These are phyloP conservation scores for Penicillium odoratum DNA, from an alignment of 495 filamentous ascomycete genomes.

Conservation along the genomic window DNA sequence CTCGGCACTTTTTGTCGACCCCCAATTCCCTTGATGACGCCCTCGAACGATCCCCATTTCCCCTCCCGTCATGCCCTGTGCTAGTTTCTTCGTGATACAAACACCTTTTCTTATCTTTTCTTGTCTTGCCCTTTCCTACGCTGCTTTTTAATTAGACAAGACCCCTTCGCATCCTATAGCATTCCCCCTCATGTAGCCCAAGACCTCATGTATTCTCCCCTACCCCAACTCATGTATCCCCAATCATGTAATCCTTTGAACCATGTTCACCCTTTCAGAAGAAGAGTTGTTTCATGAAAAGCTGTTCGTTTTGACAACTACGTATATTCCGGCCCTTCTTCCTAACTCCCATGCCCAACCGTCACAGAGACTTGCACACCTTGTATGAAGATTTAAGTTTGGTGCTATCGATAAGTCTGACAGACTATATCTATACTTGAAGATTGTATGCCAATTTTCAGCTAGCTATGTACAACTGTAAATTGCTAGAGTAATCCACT, in stretches of 20 bases:
- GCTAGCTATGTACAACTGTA: too few relatives aligned
- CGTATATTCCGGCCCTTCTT: slow-evolving; percentile 31
- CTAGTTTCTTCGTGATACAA: slow-evolving; percentile 25
- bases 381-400: slow-evolving; percentile 30
- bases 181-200: slow-evolving; percentile 51
- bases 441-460: not conserved
- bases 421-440: not conserved
- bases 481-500: too few relatives aligned
- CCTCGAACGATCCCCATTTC: slow-evolving; percentile 21
- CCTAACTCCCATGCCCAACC: slow-evolving; percentile 14
- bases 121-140: slow-evolving; percentile 22
- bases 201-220: slow-evolving; percentile 49
- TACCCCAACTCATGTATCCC: slow-evolving; percentile 23
- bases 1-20: not conserved
- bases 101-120: slow-evolving; percentile 14
- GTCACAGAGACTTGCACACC: slow-evolving; percentile 12
- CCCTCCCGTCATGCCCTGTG: slow-evolving; percentile 36
- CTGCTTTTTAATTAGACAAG: slow-evolving; percentile 48
- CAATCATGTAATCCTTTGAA: slow-evolving; percentile 14
- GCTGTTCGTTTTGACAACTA: slow-evolving; percentile 17
- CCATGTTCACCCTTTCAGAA: slow-evolving; percentile 23
- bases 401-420: not conserved
- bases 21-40: slow-evolving; percentile 23
- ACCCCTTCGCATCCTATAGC: slow-evolving; percentile 33
- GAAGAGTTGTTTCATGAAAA: slow-evolving; percentile 44